These are phyloP conservation scores for Angophora floribunda DNA, from an alignment of 345 rosid species.

Conservation along the genomic window DNA sequence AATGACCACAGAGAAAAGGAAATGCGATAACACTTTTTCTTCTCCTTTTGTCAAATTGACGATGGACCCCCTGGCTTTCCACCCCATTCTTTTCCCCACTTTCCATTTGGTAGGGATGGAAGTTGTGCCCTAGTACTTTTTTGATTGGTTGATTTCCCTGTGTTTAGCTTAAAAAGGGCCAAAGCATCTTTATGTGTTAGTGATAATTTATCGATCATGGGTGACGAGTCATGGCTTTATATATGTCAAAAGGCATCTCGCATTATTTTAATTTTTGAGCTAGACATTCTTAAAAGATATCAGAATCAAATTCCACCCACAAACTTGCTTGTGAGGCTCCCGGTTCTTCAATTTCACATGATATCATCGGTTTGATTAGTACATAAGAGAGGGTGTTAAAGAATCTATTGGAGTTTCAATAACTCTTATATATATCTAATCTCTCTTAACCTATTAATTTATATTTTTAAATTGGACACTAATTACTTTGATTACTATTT, in stretches of 20 bases:
- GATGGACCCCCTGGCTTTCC: not conserved
- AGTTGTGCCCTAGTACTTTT: not conserved
- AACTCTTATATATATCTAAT: not conserved
- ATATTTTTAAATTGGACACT: not conserved
- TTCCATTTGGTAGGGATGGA: not conserved
- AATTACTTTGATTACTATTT: not conserved
- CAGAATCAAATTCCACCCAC: not conserved
- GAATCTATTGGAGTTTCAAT: not conserved
- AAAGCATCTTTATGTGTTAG: not conserved
- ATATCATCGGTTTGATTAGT: not conserved
- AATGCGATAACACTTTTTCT: not conserved
- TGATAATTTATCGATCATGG: not conserved
- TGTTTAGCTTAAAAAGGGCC: not conserved
- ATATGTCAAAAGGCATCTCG: not conserved
- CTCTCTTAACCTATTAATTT: not conserved
- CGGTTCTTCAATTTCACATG: not conserved
- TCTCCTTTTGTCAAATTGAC: not conserved
- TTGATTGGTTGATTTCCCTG: not conserved
- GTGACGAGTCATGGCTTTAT: not conserved
- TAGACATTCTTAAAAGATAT: not conserved
- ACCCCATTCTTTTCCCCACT: not conserved
- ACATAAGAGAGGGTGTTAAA: not conserved
- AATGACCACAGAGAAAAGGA: not conserved
- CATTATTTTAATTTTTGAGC: not conserved
- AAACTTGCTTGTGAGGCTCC: not conserved